A percentile compares a stretch with the other conserved stretches of the same genome.
phyloP scores from a whole-genome alignment of 192 early-diverging fungal species.

The Podila verticillata region DNA sequence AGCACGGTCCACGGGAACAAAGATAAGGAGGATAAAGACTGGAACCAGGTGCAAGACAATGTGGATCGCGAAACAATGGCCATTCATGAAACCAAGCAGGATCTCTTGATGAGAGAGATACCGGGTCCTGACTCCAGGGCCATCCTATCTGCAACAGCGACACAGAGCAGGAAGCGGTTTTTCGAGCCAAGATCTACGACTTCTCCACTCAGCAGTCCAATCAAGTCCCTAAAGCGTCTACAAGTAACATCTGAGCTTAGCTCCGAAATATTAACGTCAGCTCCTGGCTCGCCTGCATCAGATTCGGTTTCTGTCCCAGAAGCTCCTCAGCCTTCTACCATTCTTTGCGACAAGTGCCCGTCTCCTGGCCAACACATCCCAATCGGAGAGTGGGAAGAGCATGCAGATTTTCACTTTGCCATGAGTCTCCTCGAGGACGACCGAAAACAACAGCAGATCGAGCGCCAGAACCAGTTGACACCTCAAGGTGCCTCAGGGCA shows the following conservation, averaged over 20 bases:
- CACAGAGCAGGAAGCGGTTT: constrained; percentile 5
- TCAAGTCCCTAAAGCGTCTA: not conserved
- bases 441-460: constrained; percentile 28
- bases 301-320: too few relatives aligned
- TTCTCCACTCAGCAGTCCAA: not conserved
- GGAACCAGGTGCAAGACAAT: not conserved
- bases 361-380: constrained; percentile 18
- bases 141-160: too few relatives aligned
- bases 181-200: constrained; percentile 7
- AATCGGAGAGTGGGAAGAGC: constrained; percentile 40
- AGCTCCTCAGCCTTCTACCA: not conserved
- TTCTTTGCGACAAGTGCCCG: constrained; percentile 31
- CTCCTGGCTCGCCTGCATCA: not conserved
- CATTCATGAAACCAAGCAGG: not conserved
- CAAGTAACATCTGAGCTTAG: not conserved
- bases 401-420: constrained; percentile 41
- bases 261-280: not conserved
- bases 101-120: not conserved
- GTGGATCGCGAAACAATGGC: not conserved
- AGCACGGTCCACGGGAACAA: not conserved
- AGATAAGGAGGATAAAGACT: not conserved
- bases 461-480: constrained; percentile 17
- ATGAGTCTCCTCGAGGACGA: constrained; percentile 35
- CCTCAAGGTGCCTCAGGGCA: not conserved
- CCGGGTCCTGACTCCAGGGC: not conserved